Evolutionary conservation across 2,329 filamentous ascomycete species (phyloP).

Genomic region (Epichloe bromicola): DNA sequence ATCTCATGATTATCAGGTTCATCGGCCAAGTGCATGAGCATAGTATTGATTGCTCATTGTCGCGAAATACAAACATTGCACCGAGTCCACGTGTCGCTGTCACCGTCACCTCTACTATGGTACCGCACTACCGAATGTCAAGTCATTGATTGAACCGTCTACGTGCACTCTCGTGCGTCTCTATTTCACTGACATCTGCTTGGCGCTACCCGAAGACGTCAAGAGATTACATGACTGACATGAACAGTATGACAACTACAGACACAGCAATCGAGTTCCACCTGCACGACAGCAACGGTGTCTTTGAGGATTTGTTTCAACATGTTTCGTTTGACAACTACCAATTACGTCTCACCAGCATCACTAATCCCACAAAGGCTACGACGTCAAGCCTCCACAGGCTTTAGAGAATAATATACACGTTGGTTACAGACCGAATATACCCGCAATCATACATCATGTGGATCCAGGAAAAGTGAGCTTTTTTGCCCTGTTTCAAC

Average conservation of each 20-base stretch:
- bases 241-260: too few relatives aligned
- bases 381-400: background rate
- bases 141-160: too few relatives aligned
- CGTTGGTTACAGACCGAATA: background rate
- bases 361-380: background rate
- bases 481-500: background rate
- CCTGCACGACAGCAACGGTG: too few relatives aligned
- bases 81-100: too few relatives aligned
- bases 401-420: background rate
- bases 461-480: background rate
- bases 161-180: too few relatives aligned
- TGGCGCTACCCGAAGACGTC: too few relatives aligned
- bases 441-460: slow-evolving; percentile 3
- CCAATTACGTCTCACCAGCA: background rate
- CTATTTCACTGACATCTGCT: too few relatives aligned
- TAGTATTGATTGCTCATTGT: background rate
- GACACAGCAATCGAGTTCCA: too few relatives aligned
- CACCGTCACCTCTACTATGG: too few relatives aligned
- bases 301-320: background rate
- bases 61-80: background rate
- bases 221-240: too few relatives aligned
- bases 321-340: background rate
- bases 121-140: too few relatives aligned
- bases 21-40: background rate
- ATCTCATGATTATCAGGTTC: background rate